phyloP scores from a whole-genome alignment of 116 monocot genomes.

The Trichopus zeylanicus region DNA sequence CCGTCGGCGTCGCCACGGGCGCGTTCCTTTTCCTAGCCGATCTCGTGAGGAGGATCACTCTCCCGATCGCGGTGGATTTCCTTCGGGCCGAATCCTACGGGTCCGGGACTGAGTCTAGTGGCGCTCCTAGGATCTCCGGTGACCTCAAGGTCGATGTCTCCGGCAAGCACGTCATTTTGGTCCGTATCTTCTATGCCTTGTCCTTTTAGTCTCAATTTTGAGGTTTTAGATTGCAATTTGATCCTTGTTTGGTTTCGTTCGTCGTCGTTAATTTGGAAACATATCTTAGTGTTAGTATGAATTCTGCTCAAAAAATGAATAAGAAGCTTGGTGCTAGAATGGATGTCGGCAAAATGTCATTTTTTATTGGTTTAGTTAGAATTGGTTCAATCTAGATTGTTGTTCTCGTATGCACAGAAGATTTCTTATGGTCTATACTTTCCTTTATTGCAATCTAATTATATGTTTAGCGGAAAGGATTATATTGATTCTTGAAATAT shows the following conservation, averaged over 20 bases:
- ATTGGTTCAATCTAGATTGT: too few species aligned
- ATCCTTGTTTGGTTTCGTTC: slow-evolving; percentile 7
- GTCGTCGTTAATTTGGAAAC: too few species aligned
- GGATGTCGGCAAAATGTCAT: too few species aligned
- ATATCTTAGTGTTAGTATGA: too few species aligned
- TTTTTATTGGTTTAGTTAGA: too few species aligned
- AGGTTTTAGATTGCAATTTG: neutral
- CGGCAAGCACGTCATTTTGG: slow-evolving; percentile 89
- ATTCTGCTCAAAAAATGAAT: too few species aligned
- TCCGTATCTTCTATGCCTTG: slow-evolving; percentile 6
- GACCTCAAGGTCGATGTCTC: slow-evolving; percentile 70
- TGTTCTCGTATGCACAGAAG: too few species aligned
- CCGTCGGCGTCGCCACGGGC: slow-evolving; percentile 88
- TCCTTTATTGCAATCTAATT: too few species aligned
- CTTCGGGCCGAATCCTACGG: slow-evolving; percentile 88
- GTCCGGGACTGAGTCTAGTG: slow-evolving; percentile 58
- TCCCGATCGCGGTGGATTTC: slow-evolving; percentile 66
- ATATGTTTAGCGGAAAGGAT: too few species aligned
- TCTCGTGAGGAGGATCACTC: slow-evolving; percentile 42
- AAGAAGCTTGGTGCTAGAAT: too few species aligned
- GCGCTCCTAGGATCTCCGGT: slow-evolving; percentile 47
- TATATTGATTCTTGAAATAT: too few species aligned
- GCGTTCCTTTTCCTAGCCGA: slow-evolving; percentile 90
- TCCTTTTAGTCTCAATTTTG: neutral
- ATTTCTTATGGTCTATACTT: too few species aligned